Base-by-base conservation (phyloP, 2,329 filamentous ascomycete genomes). In the Microcyclospora pomicola region DNA sequence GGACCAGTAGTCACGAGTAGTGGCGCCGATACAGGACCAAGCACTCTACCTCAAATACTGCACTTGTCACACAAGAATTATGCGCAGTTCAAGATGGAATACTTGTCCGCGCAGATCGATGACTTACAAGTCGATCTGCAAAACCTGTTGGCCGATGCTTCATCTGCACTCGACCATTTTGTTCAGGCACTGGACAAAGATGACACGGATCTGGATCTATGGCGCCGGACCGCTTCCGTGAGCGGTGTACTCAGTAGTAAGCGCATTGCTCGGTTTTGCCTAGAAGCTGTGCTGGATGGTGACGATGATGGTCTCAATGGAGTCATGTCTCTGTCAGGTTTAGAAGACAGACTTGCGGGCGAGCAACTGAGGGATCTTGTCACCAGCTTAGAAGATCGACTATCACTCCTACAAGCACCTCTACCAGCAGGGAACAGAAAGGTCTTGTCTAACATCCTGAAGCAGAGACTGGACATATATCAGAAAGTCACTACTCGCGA, bases 1-100 rank as follows among this genome's bases (percentile, higher is more conserved):
- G 54, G 42, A 16, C 41, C 42, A 12, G 42, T 49, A 9, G 48
- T 65, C 2, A 56, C 59, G 2, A 51, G 58, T 9, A 73, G 72
- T 41, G 74, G 77, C 35, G 73, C 75, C 35, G 85, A 92, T 46
- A 79, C 75, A 19, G 76, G 77, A 2, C 83, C 80, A 12, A 91
- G 81, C 54, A 88, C 80, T 35, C 66, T 96, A 9, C 80, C 84
- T 0, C 87, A 95, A 54, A 86, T 92, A 9, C 70, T 96, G 14
- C 95, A 94, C 53, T 72, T 98, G 6, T 82, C 88, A 1, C 85
- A 92, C 67, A 98, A 96, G 60, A 98, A 96, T 51, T 79, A 88
- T 61, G 91, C 86, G 31, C 84, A 96, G 54, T 95, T 93, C 54
- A 67, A 80, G 41, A 67, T 98, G n/a, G 88, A 98, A 56, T 45